Evolutionary conservation across 805 yeast species (phyloP).

Genomic region (Starmerella powellii): DNA sequence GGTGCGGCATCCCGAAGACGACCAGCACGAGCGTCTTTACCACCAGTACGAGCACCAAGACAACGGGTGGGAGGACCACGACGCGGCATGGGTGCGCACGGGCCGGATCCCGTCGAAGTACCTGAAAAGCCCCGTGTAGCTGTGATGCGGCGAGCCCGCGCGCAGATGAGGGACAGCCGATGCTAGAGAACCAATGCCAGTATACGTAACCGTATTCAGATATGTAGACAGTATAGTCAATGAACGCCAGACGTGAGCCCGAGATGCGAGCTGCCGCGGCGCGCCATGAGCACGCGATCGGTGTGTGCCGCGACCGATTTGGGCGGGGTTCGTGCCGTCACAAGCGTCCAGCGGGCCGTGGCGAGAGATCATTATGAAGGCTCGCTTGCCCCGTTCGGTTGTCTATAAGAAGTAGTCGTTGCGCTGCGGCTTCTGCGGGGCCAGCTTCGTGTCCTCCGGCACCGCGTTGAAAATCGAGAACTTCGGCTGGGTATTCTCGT

Average conservation of each 20-base stretch:
- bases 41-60: constrained; percentile 78
- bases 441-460: constrained; percentile 45
- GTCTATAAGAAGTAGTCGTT: constrained; percentile 31
- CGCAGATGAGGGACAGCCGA: too few relatives aligned
- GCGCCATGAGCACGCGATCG: too few relatives aligned
- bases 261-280: too few relatives aligned
- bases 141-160: too few relatives aligned
- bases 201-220: too few relatives aligned
- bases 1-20: constrained; percentile 73
- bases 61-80: constrained; percentile 26
- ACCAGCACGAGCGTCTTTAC: constrained; percentile 72
- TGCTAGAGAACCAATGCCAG: too few relatives aligned
- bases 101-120: constrained; percentile 23
- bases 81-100: constrained; percentile 21
- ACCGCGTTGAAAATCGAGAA: constrained; percentile 93
- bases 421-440: constrained; percentile 31
- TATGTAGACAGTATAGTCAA: too few relatives aligned
- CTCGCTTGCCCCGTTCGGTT: not conserved
- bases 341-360: too few relatives aligned
- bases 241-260: too few relatives aligned
- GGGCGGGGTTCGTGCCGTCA: too few relatives aligned
- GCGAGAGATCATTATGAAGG: too few relatives aligned
- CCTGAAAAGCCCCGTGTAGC: constrained; percentile 16
- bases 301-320: too few relatives aligned
- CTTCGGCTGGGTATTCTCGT: constrained; percentile 72